phyloP scores from a whole-genome alignment of 2,329 filamentous ascomycete species.

The Paecilomyces sp. region DNA sequence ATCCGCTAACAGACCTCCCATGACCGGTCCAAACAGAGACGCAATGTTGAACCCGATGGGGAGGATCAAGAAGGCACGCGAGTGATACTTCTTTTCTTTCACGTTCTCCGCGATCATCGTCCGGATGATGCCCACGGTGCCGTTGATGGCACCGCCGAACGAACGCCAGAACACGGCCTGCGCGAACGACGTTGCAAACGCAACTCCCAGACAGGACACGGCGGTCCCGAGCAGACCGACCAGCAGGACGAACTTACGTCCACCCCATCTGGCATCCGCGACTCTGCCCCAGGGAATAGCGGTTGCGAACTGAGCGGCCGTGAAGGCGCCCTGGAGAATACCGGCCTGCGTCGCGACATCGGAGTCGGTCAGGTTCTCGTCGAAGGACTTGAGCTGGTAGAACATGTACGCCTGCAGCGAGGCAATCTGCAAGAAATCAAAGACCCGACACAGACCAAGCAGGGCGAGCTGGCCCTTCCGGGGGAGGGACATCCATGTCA shows the following conservation, averaged over 20 bases:
- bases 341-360: constrained; percentile 69
- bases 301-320: constrained; percentile 70
- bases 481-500: constrained; percentile 35
- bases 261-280: constrained; percentile 55
- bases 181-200: constrained; percentile 58
- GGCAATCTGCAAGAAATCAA: constrained; percentile 34
- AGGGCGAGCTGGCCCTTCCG: constrained; percentile 30
- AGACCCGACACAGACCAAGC: constrained; percentile 32
- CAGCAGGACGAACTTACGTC: constrained; percentile 69
- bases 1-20: constrained; percentile 63
- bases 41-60: constrained; percentile 63
- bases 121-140: constrained; percentile 56
- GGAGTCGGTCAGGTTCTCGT: constrained; percentile 46
- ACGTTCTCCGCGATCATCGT: constrained; percentile 63
- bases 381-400: constrained; percentile 74
- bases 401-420: constrained; percentile 63
- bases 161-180: constrained; percentile 59
- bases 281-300: constrained; percentile 74
- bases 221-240: constrained; percentile 66
- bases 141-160: constrained; percentile 62
- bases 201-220: constrained; percentile 60
- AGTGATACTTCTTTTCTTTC: constrained; percentile 57
- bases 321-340: constrained; percentile 69
- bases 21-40: constrained; percentile 45
- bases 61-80: constrained; percentile 51